phyloP scores from a whole-genome alignment of 2,329 filamentous ascomycete species.

The Hirsutella thompsonii region DNA sequence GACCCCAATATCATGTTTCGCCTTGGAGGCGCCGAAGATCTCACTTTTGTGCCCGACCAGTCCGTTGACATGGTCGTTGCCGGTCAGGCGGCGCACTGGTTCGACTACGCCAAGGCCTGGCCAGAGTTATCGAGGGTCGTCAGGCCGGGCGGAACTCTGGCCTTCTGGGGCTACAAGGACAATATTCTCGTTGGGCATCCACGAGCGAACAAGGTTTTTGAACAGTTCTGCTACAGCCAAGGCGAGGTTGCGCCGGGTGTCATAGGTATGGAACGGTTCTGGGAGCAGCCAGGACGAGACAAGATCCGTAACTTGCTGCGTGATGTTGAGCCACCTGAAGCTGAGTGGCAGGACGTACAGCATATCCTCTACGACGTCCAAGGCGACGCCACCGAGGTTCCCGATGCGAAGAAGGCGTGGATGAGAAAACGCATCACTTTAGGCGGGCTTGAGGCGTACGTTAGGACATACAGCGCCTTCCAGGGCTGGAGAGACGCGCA shows the following conservation, averaged over 20 bases:
- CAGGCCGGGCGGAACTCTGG: slow-evolving; percentile 42
- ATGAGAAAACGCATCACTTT: slow-evolving; percentile 40
- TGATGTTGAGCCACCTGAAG: slow-evolving; percentile 35
- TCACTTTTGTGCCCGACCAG: slow-evolving; percentile 33
- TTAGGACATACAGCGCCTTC: slow-evolving; percentile 47
- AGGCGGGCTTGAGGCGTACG: slow-evolving; percentile 46
- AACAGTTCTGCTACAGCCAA: slow-evolving; percentile 40
- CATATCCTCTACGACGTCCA: slow-evolving; percentile 46
- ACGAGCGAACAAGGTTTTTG: slow-evolving; percentile 36
- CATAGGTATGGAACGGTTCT: slow-evolving; percentile 42
- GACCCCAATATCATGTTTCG: slow-evolving; percentile 33
- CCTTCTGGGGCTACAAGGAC: slow-evolving; percentile 56
- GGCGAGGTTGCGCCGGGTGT: slow-evolving; percentile 28
- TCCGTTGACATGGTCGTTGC: slow-evolving; percentile 38
- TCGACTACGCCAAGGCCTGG: slow-evolving; percentile 44
- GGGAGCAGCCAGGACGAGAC: slow-evolving; percentile 46
- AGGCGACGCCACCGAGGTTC: slow-evolving; percentile 20
- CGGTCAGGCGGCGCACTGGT: slow-evolving; percentile 54
- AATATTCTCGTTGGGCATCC: slow-evolving; percentile 43
- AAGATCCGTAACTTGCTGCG: slow-evolving; percentile 38
- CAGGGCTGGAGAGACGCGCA: slow-evolving; percentile 45
- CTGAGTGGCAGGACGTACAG: slow-evolving; percentile 37
- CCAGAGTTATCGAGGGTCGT: slow-evolving; percentile 40
- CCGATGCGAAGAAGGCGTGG: slow-evolving; percentile 26
- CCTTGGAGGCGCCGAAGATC: slow-evolving; percentile 38